These are phyloP conservation scores for Paraleonurus japonicus DNA, from an alignment of 257 asterid species.

Conservation along the genomic window DNA sequence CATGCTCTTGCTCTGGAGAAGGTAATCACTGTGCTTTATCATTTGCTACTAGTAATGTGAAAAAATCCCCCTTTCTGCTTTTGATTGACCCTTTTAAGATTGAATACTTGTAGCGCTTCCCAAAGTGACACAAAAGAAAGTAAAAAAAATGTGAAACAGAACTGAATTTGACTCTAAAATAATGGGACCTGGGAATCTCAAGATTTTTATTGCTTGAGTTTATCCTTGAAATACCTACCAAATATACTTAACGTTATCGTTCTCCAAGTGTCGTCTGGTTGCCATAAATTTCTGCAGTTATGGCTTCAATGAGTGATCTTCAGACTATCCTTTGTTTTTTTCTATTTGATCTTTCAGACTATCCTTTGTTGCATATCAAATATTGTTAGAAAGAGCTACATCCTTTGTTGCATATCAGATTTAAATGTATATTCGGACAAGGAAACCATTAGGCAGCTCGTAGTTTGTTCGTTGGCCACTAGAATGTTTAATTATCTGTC, in stretches of 20 bases:
- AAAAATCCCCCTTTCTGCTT: background rate
- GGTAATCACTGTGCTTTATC: conserved; percentile 38
- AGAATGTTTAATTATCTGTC: background rate
- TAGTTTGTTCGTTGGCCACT: too few relatives aligned
- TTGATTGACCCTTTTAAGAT: background rate
- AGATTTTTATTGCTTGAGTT: background rate
- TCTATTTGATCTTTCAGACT: too few relatives aligned
- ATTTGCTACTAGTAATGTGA: background rate
- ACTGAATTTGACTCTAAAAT: background rate
- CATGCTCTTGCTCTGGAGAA: conserved; percentile 85
- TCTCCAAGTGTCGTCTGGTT: background rate
- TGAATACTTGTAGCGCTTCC: background rate
- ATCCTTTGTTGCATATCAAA: background rate
- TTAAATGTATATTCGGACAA: background rate
- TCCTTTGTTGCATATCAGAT: background rate
- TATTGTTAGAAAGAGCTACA: background rate
- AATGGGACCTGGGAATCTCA: background rate
- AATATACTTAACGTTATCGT: background rate
- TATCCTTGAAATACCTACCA: background rate
- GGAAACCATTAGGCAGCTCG: background rate
- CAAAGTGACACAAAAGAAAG: background rate
- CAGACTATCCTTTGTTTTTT: background rate
- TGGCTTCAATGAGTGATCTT: background rate
- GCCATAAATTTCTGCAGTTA: background rate
- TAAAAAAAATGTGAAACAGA: background rate